Percentiles rank a stretch among this genome's conserved stretches.
Evolutionary conservation across 192 early-diverging fungal genomes (phyloP).

Genomic region (Backusella liffmaniae): DNA sequence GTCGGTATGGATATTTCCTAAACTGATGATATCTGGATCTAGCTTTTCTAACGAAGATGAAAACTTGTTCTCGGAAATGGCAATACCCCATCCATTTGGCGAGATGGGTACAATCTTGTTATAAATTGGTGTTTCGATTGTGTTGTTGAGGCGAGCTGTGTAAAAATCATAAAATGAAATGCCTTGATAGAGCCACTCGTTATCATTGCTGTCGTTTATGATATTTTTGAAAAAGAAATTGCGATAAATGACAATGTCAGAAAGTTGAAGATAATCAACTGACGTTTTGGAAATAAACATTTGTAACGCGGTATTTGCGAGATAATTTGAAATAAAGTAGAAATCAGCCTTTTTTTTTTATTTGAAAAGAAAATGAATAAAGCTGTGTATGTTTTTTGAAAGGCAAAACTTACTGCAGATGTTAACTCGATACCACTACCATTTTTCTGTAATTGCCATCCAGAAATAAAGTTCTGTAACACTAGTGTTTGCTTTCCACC

Average conservation of each 20-base stretch:
- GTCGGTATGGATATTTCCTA: slow-evolving; percentile 15
- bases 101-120: slow-evolving; percentile 18
- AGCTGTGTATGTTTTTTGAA: neutral
- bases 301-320: slow-evolving; percentile 24
- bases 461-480: slow-evolving; percentile 23
- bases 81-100: neutral
- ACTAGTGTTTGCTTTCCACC: slow-evolving; percentile 26
- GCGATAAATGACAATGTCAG: slow-evolving; percentile 15
- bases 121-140: slow-evolving; percentile 17
- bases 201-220: neutral
- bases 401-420: slow-evolving; percentile 15
- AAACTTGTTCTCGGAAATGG: slow-evolving; percentile 14
- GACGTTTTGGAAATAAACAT: slow-evolving; percentile 4
- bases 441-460: slow-evolving; percentile 18
- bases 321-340: slow-evolving; percentile 20
- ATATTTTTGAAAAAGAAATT: slow-evolving; percentile 16
- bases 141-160: slow-evolving; percentile 19
- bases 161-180: slow-evolving; percentile 29
- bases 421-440: slow-evolving; percentile 23
- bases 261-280: slow-evolving; percentile 16
- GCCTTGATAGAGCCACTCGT: slow-evolving; percentile 19
- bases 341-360: slow-evolving; percentile 11
- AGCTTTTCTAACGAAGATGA: neutral
- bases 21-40: slow-evolving; percentile 26
- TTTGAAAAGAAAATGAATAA: neutral